These are phyloP conservation scores for Amborella trichopoda DNA, from an alignment of 164 flowering plant genomes.

Conservation along the genomic window DNA sequence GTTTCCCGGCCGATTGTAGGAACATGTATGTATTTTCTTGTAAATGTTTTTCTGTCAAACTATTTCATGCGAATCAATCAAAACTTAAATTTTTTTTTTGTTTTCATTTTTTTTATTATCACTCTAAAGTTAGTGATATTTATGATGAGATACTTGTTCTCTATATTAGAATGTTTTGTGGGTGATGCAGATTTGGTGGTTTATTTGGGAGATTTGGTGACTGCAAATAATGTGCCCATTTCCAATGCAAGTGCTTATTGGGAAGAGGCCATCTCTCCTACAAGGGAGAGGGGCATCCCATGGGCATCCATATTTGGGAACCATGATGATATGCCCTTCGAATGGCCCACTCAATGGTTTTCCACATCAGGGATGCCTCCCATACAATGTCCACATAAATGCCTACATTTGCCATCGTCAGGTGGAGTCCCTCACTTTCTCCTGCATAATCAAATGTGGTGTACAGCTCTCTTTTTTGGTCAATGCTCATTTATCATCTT, in stretches of 20 bases:
- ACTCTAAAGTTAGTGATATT: no score
- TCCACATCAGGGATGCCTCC: constrained; percentile 59
- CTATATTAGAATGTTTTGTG: no score
- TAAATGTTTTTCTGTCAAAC: no score
- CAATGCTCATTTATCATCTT: background rate
- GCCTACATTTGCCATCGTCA: no score
- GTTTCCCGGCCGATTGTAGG: no score
- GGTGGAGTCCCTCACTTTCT: background rate
- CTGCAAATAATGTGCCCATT: constrained; percentile 64
- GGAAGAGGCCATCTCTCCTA: constrained; percentile 69
- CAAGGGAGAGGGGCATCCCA: constrained; percentile 57
- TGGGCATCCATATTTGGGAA: constrained; percentile 78
- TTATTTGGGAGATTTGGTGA: constrained; percentile 81
- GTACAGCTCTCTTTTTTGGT: background rate
- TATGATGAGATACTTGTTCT: no score
- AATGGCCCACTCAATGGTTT: constrained; percentile 90
- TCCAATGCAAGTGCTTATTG: constrained; percentile 77
- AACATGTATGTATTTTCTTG: no score
- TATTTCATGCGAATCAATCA: no score
- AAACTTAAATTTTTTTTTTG: no score
- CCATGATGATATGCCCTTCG: constrained; percentile 80
- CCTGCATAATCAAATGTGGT: background rate
- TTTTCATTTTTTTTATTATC: no score
- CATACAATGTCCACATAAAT: constrained; percentile 39
- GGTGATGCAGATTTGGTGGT: constrained; percentile 65